Evolutionary conservation across 2,329 filamentous ascomycete genomes (phyloP).

Genomic region (Fusarium piperis): DNA sequence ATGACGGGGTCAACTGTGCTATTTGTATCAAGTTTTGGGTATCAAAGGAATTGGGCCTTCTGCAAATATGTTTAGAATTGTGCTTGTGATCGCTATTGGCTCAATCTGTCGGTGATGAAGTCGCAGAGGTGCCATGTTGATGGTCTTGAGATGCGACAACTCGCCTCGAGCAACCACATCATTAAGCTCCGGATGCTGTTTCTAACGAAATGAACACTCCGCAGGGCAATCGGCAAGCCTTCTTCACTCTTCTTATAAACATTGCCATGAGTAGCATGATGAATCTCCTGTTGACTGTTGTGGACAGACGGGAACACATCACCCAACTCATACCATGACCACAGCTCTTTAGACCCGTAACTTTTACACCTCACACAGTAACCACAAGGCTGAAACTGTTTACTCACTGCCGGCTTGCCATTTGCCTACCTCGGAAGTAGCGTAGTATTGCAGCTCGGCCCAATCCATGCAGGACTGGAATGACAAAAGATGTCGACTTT

Average conservation of each 20-base stretch:
- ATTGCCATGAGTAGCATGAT: neutral
- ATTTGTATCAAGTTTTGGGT: neutral
- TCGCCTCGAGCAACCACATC: neutral
- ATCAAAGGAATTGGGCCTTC: rapidly evolving
- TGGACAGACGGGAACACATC: neutral
- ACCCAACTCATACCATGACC: neutral
- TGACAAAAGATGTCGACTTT: too few species aligned
- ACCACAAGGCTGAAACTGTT: neutral
- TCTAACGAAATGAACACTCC: too few species aligned
- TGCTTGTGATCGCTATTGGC: neutral
- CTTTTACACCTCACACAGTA: neutral
- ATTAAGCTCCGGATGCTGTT: too few species aligned
- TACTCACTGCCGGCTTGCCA: too few species aligned
- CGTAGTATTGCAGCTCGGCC: too few species aligned
- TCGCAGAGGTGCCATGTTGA: neutral
- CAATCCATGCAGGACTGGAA: too few species aligned
- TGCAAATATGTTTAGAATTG: too few species aligned
- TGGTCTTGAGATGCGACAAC: neutral
- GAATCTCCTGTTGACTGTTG: neutral
- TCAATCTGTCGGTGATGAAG: neutral
- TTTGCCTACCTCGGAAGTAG: too few species aligned
- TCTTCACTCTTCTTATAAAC: neutral
- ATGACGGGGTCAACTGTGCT: neutral
- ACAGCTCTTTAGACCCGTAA: neutral
- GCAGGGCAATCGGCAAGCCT: too few species aligned